A percentile compares a stretch with the other conserved stretches of the same genome.
These are phyloP conservation scores for Colletotrichum sojae DNA, from an alignment of 2,329 filamentous ascomycete species.

Conservation along the genomic window DNA sequence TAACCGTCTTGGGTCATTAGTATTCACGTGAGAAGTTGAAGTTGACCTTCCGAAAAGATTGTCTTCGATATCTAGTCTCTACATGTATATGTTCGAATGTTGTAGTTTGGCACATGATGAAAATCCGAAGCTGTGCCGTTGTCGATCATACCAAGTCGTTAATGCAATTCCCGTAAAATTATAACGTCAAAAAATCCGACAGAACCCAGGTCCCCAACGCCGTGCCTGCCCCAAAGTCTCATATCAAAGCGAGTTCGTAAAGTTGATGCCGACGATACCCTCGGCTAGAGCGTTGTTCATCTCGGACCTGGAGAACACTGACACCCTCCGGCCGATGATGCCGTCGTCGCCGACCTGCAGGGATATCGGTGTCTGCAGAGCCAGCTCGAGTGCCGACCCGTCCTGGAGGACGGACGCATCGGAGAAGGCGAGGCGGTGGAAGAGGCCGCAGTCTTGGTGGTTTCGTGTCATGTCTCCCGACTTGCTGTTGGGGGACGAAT, in stretches of 20 bases:
- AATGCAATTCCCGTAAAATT: too few species aligned
- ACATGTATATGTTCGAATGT: too few species aligned
- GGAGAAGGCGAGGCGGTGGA: slow-evolving; percentile 54
- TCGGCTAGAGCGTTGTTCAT: slow-evolving; percentile 57
- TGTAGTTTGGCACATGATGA: too few species aligned
- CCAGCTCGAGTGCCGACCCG: slow-evolving; percentile 48
- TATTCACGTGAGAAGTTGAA: too few species aligned
- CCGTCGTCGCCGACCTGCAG: slow-evolving; percentile 61
- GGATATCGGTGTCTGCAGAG: slow-evolving; percentile 56
- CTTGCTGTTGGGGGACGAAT: slow-evolving; percentile 45
- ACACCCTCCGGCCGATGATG: slow-evolving; percentile 65
- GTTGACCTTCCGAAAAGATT: too few species aligned
- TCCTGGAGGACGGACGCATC: slow-evolving; percentile 28
- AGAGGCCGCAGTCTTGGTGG: slow-evolving; percentile 58
- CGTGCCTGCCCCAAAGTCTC: not conserved
- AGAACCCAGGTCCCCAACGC: too few species aligned
- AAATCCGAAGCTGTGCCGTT: too few species aligned
- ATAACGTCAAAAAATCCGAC: too few species aligned
- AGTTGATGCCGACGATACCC: slow-evolving; percentile 66
- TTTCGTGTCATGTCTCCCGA: slow-evolving; percentile 60
- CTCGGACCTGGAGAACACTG: slow-evolving; percentile 50
- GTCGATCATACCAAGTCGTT: too few species aligned
- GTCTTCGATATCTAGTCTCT: too few species aligned
- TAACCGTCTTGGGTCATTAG: not conserved
- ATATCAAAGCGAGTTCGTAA: slow-evolving; percentile 12